Conservation (phyloP, 2,329 filamentous ascomycete species). For the Sporothrix dimorphospora region DNA sequence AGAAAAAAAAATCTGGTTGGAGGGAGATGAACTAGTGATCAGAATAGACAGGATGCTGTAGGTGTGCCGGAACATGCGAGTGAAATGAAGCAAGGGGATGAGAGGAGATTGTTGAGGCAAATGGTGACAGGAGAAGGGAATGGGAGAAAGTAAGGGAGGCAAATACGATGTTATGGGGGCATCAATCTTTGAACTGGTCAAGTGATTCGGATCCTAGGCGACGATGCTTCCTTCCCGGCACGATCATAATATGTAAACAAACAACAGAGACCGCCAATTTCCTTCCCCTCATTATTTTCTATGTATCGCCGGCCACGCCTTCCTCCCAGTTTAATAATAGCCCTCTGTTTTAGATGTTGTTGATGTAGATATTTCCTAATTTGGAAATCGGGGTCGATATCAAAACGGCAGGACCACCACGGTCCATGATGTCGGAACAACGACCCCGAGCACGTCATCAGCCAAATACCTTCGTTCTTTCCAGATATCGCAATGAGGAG, state of each 20-base stretch:
- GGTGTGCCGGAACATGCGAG: background rate
- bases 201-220: background rate
- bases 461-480: background rate
- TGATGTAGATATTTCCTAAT: background rate
- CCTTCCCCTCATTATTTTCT: background rate
- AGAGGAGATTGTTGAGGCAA: background rate
- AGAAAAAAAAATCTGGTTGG: background rate
- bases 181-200: background rate
- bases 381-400: background rate
- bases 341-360: background rate
- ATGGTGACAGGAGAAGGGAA: background rate
- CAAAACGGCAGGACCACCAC: background rate
- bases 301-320: too few species aligned
- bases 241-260: background rate
- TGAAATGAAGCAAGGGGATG: conserved; percentile 7
- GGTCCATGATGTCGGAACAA: background rate
- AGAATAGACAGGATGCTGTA: background rate
- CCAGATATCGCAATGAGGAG: too few species aligned
- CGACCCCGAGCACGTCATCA: background rate
- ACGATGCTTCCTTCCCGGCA: background rate
- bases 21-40: background rate
- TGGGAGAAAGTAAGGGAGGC: background rate
- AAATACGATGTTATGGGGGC: too few species aligned
- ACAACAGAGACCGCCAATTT: background rate
- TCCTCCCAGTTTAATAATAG: background rate